Percentiles rank a stretch among this genome's conserved stretches.
Conservation (phyloP, 768 basidiomycete genomes). For the Boletellus sp. region DNA sequence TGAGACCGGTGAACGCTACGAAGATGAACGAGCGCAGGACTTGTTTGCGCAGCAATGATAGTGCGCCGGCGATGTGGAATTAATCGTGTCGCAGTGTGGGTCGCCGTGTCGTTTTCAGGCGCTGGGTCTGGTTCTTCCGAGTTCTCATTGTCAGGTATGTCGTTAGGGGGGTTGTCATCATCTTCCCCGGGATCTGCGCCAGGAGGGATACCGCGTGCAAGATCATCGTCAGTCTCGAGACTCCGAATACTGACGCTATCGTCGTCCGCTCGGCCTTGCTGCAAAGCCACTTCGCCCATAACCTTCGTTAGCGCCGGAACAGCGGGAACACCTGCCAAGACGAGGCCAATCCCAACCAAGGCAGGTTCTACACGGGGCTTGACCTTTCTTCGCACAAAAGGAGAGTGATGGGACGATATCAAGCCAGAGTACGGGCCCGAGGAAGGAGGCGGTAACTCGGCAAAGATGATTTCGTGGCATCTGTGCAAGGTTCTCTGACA, state of each 20-base stretch:
- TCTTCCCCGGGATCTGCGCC: slow-evolving; percentile 29
- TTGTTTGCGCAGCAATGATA: slow-evolving; percentile 67
- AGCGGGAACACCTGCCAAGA: slow-evolving; percentile 73
- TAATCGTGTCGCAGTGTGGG: slow-evolving; percentile 9
- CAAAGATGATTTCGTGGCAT: slow-evolving; percentile 96
- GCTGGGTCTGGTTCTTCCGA: slow-evolving; percentile 11
- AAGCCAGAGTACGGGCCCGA: slow-evolving; percentile 66
- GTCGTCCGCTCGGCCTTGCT: slow-evolving; percentile 80
- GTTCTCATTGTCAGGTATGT: slow-evolving; percentile 33
- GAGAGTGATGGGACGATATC: slow-evolving; percentile 45
- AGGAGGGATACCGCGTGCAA: slow-evolving; percentile 27
- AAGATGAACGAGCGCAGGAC: slow-evolving; percentile 65
- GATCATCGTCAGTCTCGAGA: slow-evolving; percentile 43
- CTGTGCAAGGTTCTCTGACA: slow-evolving; percentile 88
- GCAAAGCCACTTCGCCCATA: slow-evolving; percentile 80
- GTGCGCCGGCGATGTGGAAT: slow-evolving; percentile 41
- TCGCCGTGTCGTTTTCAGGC: slow-evolving; percentile 12
- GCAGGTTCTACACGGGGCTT: slow-evolving; percentile 71
- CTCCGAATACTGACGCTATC: slow-evolving; percentile 48
- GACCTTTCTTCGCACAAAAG: slow-evolving; percentile 58
- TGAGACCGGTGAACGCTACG: slow-evolving; percentile 49
- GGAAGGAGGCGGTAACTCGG: slow-evolving; percentile 68
- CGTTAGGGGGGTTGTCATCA: slow-evolving; percentile 44
- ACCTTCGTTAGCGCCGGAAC: slow-evolving; percentile 72
- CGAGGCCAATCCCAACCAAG: slow-evolving; percentile 78